phyloP scores from a whole-genome alignment of 2,329 filamentous ascomycete species.

The Aspergillus cejpii region DNA sequence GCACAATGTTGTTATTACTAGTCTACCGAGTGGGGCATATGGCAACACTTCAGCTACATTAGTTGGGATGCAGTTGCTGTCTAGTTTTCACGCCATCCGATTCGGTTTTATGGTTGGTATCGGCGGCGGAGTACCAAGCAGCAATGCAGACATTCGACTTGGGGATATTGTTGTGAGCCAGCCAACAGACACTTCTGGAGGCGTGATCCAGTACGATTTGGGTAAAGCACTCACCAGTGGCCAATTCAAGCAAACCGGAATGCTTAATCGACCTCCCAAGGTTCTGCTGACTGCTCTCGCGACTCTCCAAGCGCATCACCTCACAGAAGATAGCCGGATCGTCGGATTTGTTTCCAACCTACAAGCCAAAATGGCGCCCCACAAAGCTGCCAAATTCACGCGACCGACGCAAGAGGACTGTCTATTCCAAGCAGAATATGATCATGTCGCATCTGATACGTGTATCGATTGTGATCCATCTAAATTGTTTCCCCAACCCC shows the following conservation, averaged over 20 bases:
- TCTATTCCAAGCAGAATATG: conserved; percentile 12
- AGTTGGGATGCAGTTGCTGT: conserved; percentile 19
- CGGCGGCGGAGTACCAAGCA: conserved; percentile 25
- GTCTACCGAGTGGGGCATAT: conserved; percentile 16
- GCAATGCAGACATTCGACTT: conserved; percentile 20
- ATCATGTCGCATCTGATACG: conserved; percentile 10
- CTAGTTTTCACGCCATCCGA: conserved; percentile 21
- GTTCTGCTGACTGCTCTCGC: conserved; percentile 15
- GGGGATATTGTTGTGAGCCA: conserved; percentile 28
- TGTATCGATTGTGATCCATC: conserved; percentile 8
- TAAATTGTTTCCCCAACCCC: too few relatives aligned
- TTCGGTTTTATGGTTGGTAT: conserved; percentile 27
- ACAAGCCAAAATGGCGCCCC: too few relatives aligned
- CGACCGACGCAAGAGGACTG: conserved; percentile 10
- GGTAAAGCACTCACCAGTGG: conserved; percentile 19
- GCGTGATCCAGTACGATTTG: conserved; percentile 28
- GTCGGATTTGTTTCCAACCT: too few relatives aligned
- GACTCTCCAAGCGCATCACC: not conserved
- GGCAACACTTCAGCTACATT: conserved; percentile 19
- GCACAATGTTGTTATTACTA: conserved; percentile 24
- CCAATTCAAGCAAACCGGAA: conserved; percentile 17
- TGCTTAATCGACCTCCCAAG: conserved; percentile 10
- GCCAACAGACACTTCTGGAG: conserved; percentile 12
- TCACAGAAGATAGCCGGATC: too few relatives aligned
- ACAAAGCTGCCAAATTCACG: too few relatives aligned